Base-by-base conservation (phyloP, 495 filamentous ascomycete species). In the Penicillium coprophilum region DNA sequence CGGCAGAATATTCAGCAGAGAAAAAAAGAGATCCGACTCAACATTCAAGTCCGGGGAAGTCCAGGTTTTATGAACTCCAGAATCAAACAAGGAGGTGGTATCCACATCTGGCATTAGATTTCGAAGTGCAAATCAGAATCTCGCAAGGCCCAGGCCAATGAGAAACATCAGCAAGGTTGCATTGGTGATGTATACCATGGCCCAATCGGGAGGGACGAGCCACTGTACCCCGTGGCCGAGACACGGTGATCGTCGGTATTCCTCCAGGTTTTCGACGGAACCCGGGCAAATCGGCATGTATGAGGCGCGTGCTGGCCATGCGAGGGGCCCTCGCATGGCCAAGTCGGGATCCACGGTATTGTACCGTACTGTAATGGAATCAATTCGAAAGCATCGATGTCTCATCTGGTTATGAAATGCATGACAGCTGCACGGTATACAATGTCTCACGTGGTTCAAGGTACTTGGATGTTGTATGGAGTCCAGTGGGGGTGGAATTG, bases 81-180 rank as follows among this genome's bases (percentile, higher is more conserved):
- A 38, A 8, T 17, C 52, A 27, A 28, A n/a, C 40, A 11, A 15
- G 41, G n/a, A 20, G 23, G 10, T 27, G 24, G 34, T 32, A 6
- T 24, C 52, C 52, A 46, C 51, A n/a, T 17, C 19, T 13, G 36
- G 19, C 24, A 47, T 32, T 32, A 56, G 28, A 34, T 45, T 28
- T 46, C 46, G 10, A 41, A n/a, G 5, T 17, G 13, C 30, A 44
- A 45, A 52, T 27, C 44, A 34, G 53, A 12, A 56, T 55, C 21
- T 43, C 55, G 49, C 17, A 30, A 39, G 20, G 47, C 10, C 2
- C 32, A 21, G 23, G 36, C 38, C 45, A 57, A 53, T 41, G 21
- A 55, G 50, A 31, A 51, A 13, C 21, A 45, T 28, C 31, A 40
- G 30, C 49, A 62, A 52, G 54, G 62, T 63, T 34, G 30, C 57